phyloP scores from a whole-genome alignment of 768 basidiomycete genomes.

The Termitomyces sp. region DNA sequence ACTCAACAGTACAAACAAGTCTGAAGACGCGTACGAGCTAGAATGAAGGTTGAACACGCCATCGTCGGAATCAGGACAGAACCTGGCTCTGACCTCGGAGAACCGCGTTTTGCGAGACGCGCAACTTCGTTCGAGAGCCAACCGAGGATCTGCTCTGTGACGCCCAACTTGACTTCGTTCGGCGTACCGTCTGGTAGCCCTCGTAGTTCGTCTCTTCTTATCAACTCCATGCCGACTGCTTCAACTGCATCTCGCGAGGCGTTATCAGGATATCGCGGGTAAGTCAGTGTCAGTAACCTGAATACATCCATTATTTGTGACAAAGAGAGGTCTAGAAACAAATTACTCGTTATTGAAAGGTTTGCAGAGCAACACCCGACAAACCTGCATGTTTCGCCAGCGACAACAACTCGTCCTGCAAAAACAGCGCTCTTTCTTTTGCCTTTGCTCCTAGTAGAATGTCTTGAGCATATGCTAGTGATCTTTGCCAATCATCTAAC shows the following conservation, averaged over 20 bases:
- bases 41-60: constrained; percentile 2
- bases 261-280: constrained; percentile 73
- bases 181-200: constrained; percentile 31
- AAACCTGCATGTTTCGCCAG: constrained; percentile 54
- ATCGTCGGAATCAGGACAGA: constrained; percentile 1
- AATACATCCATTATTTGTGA: constrained; percentile 67
- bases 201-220: constrained; percentile 55
- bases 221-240: constrained; percentile 55
- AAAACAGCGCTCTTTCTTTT: constrained; percentile 48
- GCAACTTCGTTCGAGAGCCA: constrained; percentile 71
- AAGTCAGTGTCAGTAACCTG: constrained; percentile 65
- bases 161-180: constrained; percentile 45
- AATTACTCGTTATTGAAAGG: background rate
- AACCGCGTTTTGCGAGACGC: constrained; percentile 45
- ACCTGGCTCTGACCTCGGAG: constrained; percentile 44
- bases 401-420: constrained; percentile 55
- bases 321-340: constrained; percentile 45
- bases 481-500: constrained; percentile 47
- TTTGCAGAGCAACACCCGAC: constrained; percentile 15
- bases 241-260: constrained; percentile 70
- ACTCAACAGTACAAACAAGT: constrained; percentile 62
- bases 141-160: constrained; percentile 65
- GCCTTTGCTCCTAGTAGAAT: constrained; percentile 47
- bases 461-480: constrained; percentile 47
- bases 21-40: constrained; percentile 52